Evolutionary conservation across 306 rosid species (phyloP).

Genomic region (Amphicarpaea edgeworthii): DNA sequence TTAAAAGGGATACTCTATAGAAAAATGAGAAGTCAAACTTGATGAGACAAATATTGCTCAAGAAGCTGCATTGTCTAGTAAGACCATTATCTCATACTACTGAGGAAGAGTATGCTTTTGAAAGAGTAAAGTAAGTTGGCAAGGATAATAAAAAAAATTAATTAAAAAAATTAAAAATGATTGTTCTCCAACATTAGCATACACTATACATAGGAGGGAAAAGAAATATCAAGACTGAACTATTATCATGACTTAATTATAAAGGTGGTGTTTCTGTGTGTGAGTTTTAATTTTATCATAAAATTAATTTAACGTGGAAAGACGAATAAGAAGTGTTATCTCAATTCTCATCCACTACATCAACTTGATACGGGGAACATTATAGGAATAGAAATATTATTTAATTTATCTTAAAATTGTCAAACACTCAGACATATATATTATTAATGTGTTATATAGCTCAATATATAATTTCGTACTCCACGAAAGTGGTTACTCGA

Average conservation of each 20-base stretch:
- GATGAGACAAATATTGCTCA: neutral
- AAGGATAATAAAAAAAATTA: no score
- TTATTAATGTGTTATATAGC: neutral
- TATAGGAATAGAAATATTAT: neutral
- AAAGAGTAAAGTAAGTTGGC: neutral
- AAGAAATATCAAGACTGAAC: neutral
- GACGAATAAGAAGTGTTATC: neutral
- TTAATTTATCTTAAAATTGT: conserved; percentile 1
- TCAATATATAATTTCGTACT: neutral
- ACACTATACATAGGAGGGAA: no score
- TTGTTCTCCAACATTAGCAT: no score
- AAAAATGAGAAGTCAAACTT: conserved; percentile 1
- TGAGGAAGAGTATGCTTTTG: conserved; percentile 1
- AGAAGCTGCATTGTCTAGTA: neutral
- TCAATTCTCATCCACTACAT: neutral
- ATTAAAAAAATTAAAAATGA: no score
- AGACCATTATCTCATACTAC: neutral
- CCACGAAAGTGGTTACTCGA: neutral
- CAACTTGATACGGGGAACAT: neutral
- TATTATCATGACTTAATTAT: conserved; percentile 6
- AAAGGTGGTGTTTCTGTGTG: neutral
- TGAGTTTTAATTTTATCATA: neutral
- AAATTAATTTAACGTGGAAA: neutral
- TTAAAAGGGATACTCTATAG: neutral
- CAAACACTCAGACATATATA: neutral